Conservation (phyloP, 164 flowering plant species). For the Berberis thunbergii region DNA sequence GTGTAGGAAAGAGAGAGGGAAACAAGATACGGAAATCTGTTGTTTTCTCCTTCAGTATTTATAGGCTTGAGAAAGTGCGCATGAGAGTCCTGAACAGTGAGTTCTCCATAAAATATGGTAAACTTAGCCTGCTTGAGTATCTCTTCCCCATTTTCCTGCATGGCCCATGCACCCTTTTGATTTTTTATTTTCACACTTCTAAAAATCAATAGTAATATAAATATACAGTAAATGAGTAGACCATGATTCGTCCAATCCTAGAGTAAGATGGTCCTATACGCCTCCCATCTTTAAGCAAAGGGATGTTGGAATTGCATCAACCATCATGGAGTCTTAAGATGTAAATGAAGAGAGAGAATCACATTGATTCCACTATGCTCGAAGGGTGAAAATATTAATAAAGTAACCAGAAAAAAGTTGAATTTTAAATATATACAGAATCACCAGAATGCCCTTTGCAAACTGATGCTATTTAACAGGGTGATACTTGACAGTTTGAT, state of each 20-base stretch:
- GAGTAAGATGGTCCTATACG: no score
- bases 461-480: no score
- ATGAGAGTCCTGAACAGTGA: background rate
- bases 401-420: no score
- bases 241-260: no score
- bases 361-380: no score
- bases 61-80: background rate
- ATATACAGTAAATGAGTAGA: no score
- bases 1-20: background rate
- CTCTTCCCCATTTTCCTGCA: background rate
- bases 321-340: no score
- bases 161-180: background rate
- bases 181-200: background rate
- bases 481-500: background rate
- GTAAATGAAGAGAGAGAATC: no score
- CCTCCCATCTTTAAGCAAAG: no score
- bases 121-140: background rate
- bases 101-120: background rate
- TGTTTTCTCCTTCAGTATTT: background rate
- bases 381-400: no score
- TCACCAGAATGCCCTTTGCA: background rate
- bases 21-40: background rate
- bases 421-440: background rate
- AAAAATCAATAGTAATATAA: background rate
- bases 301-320: no score